A percentile compares a stretch with the other conserved stretches of the same genome.
These are phyloP conservation scores for Fusarium penzigii DNA, from an alignment of 2,329 filamentous ascomycete genomes.

Conservation along the genomic window DNA sequence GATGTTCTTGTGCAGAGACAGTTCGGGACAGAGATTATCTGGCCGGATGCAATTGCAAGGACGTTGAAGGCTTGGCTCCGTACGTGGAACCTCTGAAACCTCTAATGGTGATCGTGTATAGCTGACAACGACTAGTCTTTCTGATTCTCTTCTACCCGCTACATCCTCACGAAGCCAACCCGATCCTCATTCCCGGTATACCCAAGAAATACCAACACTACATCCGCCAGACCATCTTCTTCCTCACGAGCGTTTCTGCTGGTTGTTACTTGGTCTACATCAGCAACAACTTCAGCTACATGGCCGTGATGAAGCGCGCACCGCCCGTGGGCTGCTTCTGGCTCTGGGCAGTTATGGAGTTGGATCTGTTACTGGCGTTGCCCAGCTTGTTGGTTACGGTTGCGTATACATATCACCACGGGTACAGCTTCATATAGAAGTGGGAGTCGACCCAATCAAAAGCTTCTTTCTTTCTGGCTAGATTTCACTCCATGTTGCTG, in stretches of 20 bases:
- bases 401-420: conserved; percentile 49
- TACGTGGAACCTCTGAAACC: conserved; percentile 37
- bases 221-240: conserved; percentile 64
- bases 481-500: conserved; percentile 2
- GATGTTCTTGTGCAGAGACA: conserved; percentile 80
- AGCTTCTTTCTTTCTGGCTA: background rate
- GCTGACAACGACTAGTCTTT: conserved; percentile 47
- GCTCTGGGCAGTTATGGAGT: conserved; percentile 91
- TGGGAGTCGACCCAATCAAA: background rate
- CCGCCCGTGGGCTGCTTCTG: conserved; percentile 88
- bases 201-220: conserved; percentile 46
- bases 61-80: conserved; percentile 54
- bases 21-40: conserved; percentile 68
- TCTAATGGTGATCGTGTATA: background rate
- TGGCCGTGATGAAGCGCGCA: conserved; percentile 87
- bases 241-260: conserved; percentile 56
- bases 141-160: conserved; percentile 56
- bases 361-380: conserved; percentile 69
- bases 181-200: conserved; percentile 51
- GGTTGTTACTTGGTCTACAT: conserved; percentile 83
- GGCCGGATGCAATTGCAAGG: conserved; percentile 55
- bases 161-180: conserved; percentile 53
- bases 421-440: conserved; percentile 45
- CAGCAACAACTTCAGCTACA: conserved; percentile 78
- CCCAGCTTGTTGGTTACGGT: conserved; percentile 49